Conservation (phyloP, 345 rosid genomes). For the Garcia nutans region DNA sequence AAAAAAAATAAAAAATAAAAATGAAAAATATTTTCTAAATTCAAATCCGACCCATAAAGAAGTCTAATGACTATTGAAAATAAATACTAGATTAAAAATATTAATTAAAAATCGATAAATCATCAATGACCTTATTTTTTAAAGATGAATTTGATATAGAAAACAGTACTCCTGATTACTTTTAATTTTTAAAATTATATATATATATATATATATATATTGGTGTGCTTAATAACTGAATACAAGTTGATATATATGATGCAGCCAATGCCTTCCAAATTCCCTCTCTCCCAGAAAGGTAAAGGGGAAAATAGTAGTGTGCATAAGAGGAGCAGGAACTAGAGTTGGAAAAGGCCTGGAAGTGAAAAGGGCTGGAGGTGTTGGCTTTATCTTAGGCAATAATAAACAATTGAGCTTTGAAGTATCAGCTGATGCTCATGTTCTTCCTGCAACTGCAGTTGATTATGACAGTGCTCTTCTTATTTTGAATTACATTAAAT, state of each 20-base stretch:
- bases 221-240: no score
- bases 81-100: no score
- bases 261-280: conserved; percentile 70
- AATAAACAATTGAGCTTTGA: conserved; percentile 32
- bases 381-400: conserved; percentile 66
- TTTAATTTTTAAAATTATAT: no score
- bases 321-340: conserved; percentile 61
- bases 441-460: conserved; percentile 59
- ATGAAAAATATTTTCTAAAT: no score
- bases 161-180: no score
- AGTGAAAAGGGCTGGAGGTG: conserved; percentile 82
- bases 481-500: conserved; percentile 57
- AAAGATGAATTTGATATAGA: no score
- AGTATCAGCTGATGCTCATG: conserved; percentile 40
- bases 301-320: conserved; percentile 76
- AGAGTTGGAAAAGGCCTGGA: conserved; percentile 67
- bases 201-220: no score
- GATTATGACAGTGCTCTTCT: conserved; percentile 23
- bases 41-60: no score
- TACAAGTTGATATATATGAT: background rate
- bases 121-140: no score
- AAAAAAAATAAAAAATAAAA: no score
- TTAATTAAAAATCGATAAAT: no score
- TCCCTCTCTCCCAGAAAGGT: conserved; percentile 56
- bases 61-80: no score